Conservation (phyloP, 371 early-diverging fungal species). For the Mortierella sp. region DNA sequence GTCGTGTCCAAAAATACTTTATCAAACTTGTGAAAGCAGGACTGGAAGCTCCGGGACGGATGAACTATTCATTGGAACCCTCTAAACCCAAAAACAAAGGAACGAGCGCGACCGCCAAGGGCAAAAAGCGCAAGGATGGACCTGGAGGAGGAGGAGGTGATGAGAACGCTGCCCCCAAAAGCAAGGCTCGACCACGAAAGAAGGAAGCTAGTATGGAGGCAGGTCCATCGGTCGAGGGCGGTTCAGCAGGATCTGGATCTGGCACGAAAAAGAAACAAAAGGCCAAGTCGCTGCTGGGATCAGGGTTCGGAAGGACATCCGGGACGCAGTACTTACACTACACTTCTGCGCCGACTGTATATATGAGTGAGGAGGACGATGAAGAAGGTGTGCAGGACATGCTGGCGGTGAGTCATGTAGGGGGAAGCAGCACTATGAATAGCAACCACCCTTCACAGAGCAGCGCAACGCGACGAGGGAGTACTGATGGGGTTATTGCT, state of each 20-base stretch:
- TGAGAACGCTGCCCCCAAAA: constrained; percentile 25
- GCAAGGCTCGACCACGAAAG: constrained; percentile 32
- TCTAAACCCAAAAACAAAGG: constrained; percentile 37
- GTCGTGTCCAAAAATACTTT: constrained; percentile 76
- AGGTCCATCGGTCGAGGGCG: not conserved
- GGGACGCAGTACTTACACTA: constrained; percentile 66
- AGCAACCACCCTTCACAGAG: not conserved
- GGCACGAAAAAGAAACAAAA: constrained; percentile 22
- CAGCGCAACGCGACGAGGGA: not conserved
- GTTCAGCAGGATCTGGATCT: constrained; percentile 10
- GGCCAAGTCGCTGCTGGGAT: constrained; percentile 30
- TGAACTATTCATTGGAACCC: constrained; percentile 53
- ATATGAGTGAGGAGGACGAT: constrained; percentile 73
- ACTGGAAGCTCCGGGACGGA: constrained; percentile 70
- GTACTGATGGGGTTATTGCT: constrained; percentile 42
- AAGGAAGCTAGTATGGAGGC: constrained; percentile 12
- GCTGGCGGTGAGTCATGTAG: constrained; percentile 56
- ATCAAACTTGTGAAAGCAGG: constrained; percentile 73
- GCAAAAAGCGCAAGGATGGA: constrained; percentile 57
- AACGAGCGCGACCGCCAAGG: constrained; percentile 16
- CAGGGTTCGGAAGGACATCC: constrained; percentile 59
- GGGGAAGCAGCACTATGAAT: not conserved
- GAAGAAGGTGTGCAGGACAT: constrained; percentile 63
- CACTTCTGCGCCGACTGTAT: constrained; percentile 64
- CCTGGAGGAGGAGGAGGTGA: constrained; percentile 13